Base-by-base conservation (phyloP, 768 basidiomycete genomes). In the Mycena sanguinolenta region DNA sequence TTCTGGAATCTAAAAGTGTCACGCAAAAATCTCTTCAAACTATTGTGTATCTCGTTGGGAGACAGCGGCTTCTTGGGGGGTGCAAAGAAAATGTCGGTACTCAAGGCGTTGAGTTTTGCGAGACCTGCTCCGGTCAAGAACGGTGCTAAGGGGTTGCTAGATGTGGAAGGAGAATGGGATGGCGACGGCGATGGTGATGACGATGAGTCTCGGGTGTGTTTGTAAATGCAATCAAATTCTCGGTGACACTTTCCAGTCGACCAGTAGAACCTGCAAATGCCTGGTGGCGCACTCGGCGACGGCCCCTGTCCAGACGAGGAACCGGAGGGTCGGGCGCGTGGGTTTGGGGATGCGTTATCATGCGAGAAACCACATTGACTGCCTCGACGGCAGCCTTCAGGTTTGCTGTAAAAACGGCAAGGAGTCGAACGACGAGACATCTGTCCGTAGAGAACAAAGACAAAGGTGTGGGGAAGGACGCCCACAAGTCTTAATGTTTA, bases 231-330 rank as follows among this genome's bases (percentile, higher is more conserved):
- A 1, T 74, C 73, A 61, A 86, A 88, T 54, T 84, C 86, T 17
- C 76, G 75, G n/a, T 71, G 81, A 76, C 89, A 90, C 49, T 69
- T 77, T 13, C 88, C 89, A 0, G 72, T 77, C 1, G 80, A 76
- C 87, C 87, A 90, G 73, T 79, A 90, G 71, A 77, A 84, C 28
- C 70, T 77, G 77, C 89, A 90, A 10, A 81, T 77, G 2, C 86
- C 86, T 25, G 32, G 69, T 4, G 84, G 84, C 23, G 68, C 68
- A 10, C 58, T 27, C 42, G 64, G 60, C 54, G 55, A 46, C 1
- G 70, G 53, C 54, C 9, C 65, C 46, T 34, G 65, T 34, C 46
- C 60, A 58, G 42, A 0, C 36, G 65, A 39, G 25, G 66, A 27
- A 64, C 67, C 39, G 36, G 70, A 63, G 59, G 65, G 50, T 60